Evolutionary conservation across 495 filamentous ascomycete species (phyloP).

Genomic region (Talaromyces trachyspermus): DNA sequence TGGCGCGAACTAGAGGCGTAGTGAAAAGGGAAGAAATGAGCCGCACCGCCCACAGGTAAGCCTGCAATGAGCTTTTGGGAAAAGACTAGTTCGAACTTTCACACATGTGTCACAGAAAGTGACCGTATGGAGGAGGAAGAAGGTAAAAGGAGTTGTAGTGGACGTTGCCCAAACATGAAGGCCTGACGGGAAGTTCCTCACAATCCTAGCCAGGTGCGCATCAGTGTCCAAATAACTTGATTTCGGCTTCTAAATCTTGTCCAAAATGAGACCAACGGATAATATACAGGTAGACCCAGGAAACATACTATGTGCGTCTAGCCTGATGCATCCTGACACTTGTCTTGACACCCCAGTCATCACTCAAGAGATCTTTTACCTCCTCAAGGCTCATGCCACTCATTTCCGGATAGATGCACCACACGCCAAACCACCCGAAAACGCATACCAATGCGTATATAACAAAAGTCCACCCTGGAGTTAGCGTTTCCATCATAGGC

Average conservation of each 20-base stretch:
- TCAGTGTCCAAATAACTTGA: too few relatives aligned
- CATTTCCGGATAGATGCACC: slow-evolving; percentile 78
- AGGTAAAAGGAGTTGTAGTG: too few relatives aligned
- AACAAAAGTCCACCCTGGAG: slow-evolving; percentile 70
- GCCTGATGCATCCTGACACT: slow-evolving; percentile 17
- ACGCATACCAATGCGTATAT: slow-evolving; percentile 66
- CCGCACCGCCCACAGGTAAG: too few relatives aligned
- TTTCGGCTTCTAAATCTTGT: too few relatives aligned
- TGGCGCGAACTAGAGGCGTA: not conserved
- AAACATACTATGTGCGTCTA: not conserved
- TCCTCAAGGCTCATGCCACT: slow-evolving; percentile 76
- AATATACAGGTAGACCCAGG: not conserved
- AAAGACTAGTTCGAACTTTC: too few relatives aligned
- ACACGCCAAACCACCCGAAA: slow-evolving; percentile 57
- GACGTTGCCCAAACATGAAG: too few relatives aligned
- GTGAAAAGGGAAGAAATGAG: not conserved
- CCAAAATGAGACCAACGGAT: not conserved
- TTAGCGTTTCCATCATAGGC: slow-evolving; percentile 72
- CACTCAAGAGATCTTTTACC: slow-evolving; percentile 61
- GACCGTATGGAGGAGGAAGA: too few relatives aligned
- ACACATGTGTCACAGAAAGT: too few relatives aligned
- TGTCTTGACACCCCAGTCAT: slow-evolving; percentile 64
- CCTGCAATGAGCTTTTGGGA: too few relatives aligned
- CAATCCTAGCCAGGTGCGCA: too few relatives aligned
- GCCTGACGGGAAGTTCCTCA: too few relatives aligned